These are phyloP conservation scores for Pleurozium schreberi DNA, from an alignment of 225 moss, liverwort and hornwort species.

Conservation along the genomic window DNA sequence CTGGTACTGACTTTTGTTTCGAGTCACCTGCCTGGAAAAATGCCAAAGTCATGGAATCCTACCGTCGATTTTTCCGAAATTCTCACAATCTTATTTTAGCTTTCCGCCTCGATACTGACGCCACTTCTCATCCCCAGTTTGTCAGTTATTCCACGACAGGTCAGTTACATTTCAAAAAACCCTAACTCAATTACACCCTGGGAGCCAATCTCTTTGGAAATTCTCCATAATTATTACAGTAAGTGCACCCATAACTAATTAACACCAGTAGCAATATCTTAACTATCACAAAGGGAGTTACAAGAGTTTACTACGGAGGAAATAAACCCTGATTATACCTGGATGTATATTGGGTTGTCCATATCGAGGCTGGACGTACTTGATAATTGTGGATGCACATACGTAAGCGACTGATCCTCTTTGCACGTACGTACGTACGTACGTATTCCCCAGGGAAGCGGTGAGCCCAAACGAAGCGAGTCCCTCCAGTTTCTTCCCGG, in stretches of 20 bases:
- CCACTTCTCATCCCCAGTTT: neutral
- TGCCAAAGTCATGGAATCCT: neutral
- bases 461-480: slow-evolving; percentile 36
- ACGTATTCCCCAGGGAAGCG: slow-evolving; percentile 9
- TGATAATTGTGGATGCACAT: neutral
- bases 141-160: neutral
- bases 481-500: slow-evolving; percentile 38
- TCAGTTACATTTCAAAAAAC: neutral
- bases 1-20: neutral
- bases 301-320: neutral
- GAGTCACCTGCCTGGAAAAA: neutral
- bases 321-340: neutral
- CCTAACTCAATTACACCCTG: neutral
- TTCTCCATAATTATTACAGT: neutral
- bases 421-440: neutral
- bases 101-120: neutral
- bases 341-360: neutral
- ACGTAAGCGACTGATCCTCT: neutral
- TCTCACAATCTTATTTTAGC: neutral
- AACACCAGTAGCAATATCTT: neutral
- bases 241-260: neutral
- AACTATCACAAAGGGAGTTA: neutral
- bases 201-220: neutral
- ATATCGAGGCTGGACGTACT: neutral
- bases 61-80: too few relatives aligned